Evolutionary conservation across 495 filamentous ascomycete species (phyloP).

Genomic region (Endocarpon pusillum): DNA sequence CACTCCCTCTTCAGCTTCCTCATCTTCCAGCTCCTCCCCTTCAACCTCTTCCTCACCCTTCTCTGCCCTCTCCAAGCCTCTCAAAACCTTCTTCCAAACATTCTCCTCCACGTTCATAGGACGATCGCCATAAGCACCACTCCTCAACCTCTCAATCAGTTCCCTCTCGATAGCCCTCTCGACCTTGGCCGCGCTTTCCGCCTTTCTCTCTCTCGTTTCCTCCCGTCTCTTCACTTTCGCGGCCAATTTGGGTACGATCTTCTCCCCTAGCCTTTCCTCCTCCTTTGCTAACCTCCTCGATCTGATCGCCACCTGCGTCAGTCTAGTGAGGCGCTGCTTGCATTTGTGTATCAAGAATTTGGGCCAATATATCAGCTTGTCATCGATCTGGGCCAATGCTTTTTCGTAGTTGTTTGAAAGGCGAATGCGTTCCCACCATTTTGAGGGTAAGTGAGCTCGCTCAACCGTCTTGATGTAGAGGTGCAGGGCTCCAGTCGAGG

Average conservation of each 20-base stretch:
- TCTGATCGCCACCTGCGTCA: slow-evolving; percentile 84
- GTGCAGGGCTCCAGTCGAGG: slow-evolving; percentile 69
- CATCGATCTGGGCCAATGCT: slow-evolving; percentile 76
- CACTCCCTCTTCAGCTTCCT: slow-evolving; percentile 54
- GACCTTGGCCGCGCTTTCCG: slow-evolving; percentile 82
- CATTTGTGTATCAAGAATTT: slow-evolving; percentile 92
- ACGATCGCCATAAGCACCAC: slow-evolving; percentile 86
- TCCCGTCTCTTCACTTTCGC: slow-evolving; percentile 84
- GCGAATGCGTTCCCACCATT: slow-evolving; percentile 89
- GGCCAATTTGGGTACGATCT: slow-evolving; percentile 72
- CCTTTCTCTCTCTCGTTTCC: slow-evolving; percentile 83
- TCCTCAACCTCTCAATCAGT: slow-evolving; percentile 75
- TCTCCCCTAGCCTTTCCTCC: slow-evolving; percentile 81
- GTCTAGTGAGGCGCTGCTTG: slow-evolving; percentile 87
- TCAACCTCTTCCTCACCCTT: slow-evolving; percentile 75
- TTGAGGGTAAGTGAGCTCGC: slow-evolving; percentile 74
- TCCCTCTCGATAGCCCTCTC: slow-evolving; percentile 94
- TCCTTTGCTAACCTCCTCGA: slow-evolving; percentile 71
- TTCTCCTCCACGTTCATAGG: slow-evolving; percentile 84
- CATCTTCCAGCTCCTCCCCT: slow-evolving; percentile 55
- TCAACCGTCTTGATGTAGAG: slow-evolving; percentile 96
- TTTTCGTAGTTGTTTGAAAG: slow-evolving; percentile 79
- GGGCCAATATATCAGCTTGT: slow-evolving; percentile 83
- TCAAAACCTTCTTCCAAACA: slow-evolving; percentile 96
- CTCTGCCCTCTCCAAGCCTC: slow-evolving; percentile 70